Evolutionary conservation across 495 filamentous ascomycete genomes (phyloP).

Genomic region (Neurospora sublineolata): DNA sequence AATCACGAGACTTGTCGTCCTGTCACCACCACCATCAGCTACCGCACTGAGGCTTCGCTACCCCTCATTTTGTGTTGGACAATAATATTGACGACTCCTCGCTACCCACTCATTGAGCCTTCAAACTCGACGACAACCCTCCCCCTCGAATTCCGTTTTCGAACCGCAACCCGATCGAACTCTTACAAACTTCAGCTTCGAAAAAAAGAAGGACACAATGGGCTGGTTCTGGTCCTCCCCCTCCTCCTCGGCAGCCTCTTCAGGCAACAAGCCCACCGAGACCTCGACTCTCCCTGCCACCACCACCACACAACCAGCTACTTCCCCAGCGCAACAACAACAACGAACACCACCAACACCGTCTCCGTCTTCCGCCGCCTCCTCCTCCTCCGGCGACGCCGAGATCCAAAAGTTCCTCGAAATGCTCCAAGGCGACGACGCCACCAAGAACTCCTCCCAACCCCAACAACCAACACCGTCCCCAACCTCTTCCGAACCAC

Average conservation of each 20-base stretch:
- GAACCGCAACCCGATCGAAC: not conserved
- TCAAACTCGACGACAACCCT: not conserved
- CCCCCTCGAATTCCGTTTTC: not conserved
- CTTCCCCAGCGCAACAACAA: not conserved
- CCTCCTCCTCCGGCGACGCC: constrained; percentile 19
- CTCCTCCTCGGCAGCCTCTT: constrained; percentile 12
- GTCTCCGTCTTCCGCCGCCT: constrained; percentile 5
- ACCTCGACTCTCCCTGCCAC: constrained; percentile 2
- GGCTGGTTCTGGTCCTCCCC: constrained; percentile 39
- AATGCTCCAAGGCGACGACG: constrained; percentile 22
- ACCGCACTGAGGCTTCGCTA: not conserved
- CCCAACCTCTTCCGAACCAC: not conserved
- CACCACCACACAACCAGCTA: constrained; percentile 8
- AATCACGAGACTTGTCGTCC: not conserved
- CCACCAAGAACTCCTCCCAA: constrained; percentile 1
- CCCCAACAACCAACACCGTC: constrained; percentile 1
- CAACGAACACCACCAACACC: constrained; percentile 4
- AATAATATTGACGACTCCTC: not conserved
- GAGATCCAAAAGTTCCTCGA: constrained; percentile 33
- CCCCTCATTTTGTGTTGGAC: no score
- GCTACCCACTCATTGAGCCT: not conserved
- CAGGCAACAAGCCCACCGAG: constrained; percentile 10
- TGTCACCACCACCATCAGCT: not conserved
- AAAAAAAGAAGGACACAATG: constrained; percentile 25
- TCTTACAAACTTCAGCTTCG: not conserved